Conservation (phyloP, 371 early-diverging fungal genomes). For the Mortierella sp. region DNA sequence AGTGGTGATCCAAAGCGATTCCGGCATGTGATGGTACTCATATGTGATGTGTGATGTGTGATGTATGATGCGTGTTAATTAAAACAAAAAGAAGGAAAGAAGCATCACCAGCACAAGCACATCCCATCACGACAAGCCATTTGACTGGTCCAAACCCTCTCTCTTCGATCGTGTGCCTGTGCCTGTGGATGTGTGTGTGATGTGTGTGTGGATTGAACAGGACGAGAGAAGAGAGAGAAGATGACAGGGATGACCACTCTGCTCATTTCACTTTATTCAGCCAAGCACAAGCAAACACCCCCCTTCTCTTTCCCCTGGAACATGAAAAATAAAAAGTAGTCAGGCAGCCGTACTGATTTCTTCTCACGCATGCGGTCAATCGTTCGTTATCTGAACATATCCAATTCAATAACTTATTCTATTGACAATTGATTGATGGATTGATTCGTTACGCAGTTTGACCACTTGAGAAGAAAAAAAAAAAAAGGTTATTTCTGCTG, state of each 20-base stretch:
- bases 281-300: too few relatives aligned
- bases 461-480: neutral
- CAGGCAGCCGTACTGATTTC: neutral
- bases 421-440: neutral
- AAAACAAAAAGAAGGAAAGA: neutral
- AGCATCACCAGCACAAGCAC: neutral
- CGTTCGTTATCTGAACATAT: neutral
- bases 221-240: neutral
- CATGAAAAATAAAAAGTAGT: neutral
- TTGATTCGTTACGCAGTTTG: neutral
- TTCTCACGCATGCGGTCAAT: constrained; percentile 8
- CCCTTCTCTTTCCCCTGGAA: neutral
- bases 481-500: neutral
- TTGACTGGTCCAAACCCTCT: constrained; percentile 3
- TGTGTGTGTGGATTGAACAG: neutral
- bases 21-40: neutral
- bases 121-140: neutral
- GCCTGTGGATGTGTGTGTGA: neutral
- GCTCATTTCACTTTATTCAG: neutral
- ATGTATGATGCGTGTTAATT: neutral
- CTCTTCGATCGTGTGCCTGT: constrained; percentile 3
- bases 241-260: constrained; percentile 1
- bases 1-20: neutral
- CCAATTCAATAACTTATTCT: neutral
- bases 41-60: neutral